Percentiles rank a stretch among this genome's conserved stretches.
These are phyloP conservation scores for Talaromyces trachyspermus DNA, from an alignment of 495 filamentous ascomycete species.

Conservation along the genomic window DNA sequence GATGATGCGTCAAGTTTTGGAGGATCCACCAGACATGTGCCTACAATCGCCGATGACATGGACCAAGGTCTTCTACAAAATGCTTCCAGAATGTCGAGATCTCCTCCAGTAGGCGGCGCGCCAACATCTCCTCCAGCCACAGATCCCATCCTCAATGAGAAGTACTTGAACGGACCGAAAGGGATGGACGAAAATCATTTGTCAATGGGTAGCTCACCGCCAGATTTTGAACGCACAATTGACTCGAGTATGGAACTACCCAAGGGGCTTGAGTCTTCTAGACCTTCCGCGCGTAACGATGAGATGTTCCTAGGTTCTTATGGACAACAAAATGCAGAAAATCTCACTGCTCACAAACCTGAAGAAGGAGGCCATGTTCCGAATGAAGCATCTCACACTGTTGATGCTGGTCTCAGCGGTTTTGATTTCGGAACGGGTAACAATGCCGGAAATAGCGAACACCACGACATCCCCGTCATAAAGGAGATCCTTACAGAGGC, in stretches of 20 bases:
- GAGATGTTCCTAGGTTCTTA: slow-evolving; percentile 5
- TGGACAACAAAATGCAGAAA: background rate
- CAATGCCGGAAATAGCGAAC: background rate
- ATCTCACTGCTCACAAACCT: background rate
- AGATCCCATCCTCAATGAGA: background rate
- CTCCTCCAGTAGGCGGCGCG: slow-evolving; percentile 42
- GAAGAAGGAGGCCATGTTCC: background rate
- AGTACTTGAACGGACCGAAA: background rate
- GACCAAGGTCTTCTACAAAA: slow-evolving; percentile 54
- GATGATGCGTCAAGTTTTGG: slow-evolving; percentile 61
- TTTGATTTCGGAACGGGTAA: slow-evolving; percentile 5
- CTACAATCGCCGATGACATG: slow-evolving; percentile 45
- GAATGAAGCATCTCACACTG: slow-evolving; percentile 13
- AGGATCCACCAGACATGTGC: slow-evolving; percentile 37
- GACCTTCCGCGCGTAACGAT: background rate
- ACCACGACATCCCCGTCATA: background rate
- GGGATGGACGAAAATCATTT: background rate
- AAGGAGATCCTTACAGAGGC: slow-evolving; percentile 8
- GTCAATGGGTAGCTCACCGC: too few species aligned
- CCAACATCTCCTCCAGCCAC: background rate
- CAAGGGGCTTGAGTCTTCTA: background rate
- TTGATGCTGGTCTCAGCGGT: slow-evolving; percentile 1
- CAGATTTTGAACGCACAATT: too few species aligned
- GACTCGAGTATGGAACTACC: background rate
- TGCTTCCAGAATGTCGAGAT: slow-evolving; percentile 56